Evolutionary conservation across 2,329 filamentous ascomycete genomes (phyloP).

Genomic region (Fusarium transvaalense): DNA sequence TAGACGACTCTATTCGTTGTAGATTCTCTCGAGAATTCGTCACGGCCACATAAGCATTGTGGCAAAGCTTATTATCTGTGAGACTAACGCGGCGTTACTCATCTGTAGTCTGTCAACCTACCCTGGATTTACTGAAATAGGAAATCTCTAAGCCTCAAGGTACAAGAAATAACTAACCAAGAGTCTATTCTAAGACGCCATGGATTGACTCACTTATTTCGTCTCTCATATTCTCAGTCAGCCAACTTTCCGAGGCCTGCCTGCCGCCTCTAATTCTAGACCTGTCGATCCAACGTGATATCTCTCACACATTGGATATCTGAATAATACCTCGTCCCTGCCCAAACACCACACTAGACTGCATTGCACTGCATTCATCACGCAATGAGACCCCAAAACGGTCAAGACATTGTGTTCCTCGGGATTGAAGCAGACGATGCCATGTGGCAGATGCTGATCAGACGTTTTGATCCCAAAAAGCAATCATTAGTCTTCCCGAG

Average conservation of each 20-base stretch:
- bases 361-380: constrained; percentile 12
- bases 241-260: background rate
- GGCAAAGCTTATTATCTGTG: constrained; percentile 12
- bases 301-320: no score
- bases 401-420: background rate
- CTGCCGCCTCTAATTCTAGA: background rate
- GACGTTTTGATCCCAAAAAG: constrained; percentile 6
- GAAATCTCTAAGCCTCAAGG: background rate
- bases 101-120: background rate
- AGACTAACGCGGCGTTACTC: background rate
- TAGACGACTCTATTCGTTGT: constrained; percentile 15
- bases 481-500: constrained; percentile 29
- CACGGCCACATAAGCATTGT: constrained; percentile 33
- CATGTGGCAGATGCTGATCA: constrained; percentile 35
- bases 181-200: background rate
- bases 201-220: background rate
- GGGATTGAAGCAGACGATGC: constrained; percentile 37
- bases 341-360: constrained; percentile 16
- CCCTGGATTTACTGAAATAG: background rate
- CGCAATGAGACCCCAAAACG: background rate
- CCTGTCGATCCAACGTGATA: constrained; percentile 13
- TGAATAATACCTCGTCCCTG: constrained; percentile 27
- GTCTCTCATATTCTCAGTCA: background rate
- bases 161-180: background rate
- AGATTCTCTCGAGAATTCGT: background rate